Evolutionary conservation across 2,329 filamentous ascomycete species (phyloP), one percentile per base, ranked within the genome.

Genomic region (Trichophyton benhamiae): DNA sequence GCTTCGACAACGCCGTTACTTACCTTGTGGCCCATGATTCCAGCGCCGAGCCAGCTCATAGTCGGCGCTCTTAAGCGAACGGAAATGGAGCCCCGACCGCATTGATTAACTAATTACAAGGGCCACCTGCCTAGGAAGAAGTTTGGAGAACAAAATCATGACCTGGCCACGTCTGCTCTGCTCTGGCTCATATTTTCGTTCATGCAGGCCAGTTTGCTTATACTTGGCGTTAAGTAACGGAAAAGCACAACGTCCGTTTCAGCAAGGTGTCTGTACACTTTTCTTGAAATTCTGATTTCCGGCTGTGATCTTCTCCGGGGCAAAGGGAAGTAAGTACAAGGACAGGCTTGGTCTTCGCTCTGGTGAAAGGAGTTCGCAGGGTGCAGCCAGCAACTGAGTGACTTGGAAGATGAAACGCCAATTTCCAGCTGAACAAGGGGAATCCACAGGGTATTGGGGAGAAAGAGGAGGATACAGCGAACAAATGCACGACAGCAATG

Each of bases 191-290:
- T 44, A 44, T 44, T 33, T 25, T 33, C 22, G 49, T n/a, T 30
- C 49, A 13, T 30, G 44, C 13, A 11, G 49, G 15, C 22, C 49
- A 30, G 30, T 25, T 53, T 53, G 27, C 6, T 53, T 53, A 30
- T 13, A 53, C 49, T 53, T 53, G 49, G 49, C 49, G 49, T 53
- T 53, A 53, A 53, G 49, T 30, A 33, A 53, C 49, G 49, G 49
- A 53, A 53, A 33, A 11, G 27, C 22, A 53, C 49, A 53, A 33
- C 27, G 13, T 17, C 49, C 22, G 49, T 53, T 53, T 53, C 49
- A 53, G 25, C 49, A 53, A n/a, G 49, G 22, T 25, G 49, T 44
- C 33, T 38, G 33, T 38, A 9, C 33, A 38, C 9, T 38, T 38
- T 38, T 11, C 33, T 13, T 38, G 11, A 38, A 13, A 38, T 9